Percentiles rank a stretch among this genome's conserved stretches.
phyloP scores from a whole-genome alignment of 2,329 filamentous ascomycete species.

The Fusarium fracticaudum region DNA sequence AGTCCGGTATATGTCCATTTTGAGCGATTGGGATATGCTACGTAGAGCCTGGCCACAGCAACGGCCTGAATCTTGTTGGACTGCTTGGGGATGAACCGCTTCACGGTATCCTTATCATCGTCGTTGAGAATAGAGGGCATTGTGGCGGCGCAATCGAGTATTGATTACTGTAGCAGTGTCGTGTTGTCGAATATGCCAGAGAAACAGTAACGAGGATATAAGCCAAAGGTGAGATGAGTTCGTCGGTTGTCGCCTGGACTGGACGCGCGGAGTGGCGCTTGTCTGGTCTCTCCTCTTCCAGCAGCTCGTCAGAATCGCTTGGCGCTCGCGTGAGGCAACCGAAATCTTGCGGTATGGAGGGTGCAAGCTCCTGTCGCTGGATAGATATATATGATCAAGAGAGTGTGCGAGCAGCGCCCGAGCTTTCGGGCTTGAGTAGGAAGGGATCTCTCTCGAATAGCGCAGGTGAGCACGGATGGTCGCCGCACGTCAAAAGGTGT shows the following conservation, averaged over 20 bases:
- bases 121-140: slow-evolving; percentile 81
- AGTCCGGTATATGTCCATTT: slow-evolving; percentile 95
- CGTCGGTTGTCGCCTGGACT: slow-evolving; percentile 23
- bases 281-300: slow-evolving; percentile 34
- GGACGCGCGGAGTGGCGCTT: slow-evolving; percentile 42
- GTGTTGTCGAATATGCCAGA: background rate
- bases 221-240: slow-evolving; percentile 21
- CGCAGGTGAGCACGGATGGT: slow-evolving; percentile 40
- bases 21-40: slow-evolving; percentile 85
- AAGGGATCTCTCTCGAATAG: slow-evolving; percentile 41
- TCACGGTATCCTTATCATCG: slow-evolving; percentile 95
- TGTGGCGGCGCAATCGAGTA: slow-evolving; percentile 38
- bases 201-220: slow-evolving; percentile 1
- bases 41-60: slow-evolving; percentile 90
- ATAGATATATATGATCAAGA: slow-evolving; percentile 21
- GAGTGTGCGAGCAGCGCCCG: slow-evolving; percentile 37
- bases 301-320: slow-evolving; percentile 33
- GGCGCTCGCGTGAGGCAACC: slow-evolving; percentile 42
- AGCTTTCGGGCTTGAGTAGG: slow-evolving; percentile 39
- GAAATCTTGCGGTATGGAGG: slow-evolving; percentile 11
- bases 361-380: slow-evolving; percentile 11
- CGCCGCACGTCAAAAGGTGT: slow-evolving; percentile 41
- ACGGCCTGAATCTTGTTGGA: slow-evolving; percentile 98
- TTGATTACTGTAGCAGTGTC: background rate
- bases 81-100: slow-evolving; percentile 90